These are phyloP conservation scores for Penicillium steckii DNA, from an alignment of 495 filamentous ascomycete genomes.

Conservation along the genomic window DNA sequence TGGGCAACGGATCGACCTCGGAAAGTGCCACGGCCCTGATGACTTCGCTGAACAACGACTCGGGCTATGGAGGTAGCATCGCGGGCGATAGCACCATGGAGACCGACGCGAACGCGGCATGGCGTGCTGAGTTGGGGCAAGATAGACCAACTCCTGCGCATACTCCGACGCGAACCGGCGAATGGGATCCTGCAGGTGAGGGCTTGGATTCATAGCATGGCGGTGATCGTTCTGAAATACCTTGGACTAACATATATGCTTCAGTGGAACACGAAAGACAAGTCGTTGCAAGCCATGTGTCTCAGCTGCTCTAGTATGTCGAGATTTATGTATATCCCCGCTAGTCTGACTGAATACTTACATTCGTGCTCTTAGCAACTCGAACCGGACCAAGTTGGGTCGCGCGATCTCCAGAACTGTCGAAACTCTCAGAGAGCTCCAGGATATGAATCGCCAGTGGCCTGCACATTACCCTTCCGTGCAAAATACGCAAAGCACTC, in stretches of 20 bases:
- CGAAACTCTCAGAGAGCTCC: slow-evolving; percentile 75
- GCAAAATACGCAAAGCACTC: slow-evolving; percentile 47
- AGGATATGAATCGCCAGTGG: slow-evolving; percentile 88
- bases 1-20: slow-evolving; percentile 78
- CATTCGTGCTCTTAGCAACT: slow-evolving; percentile 62
- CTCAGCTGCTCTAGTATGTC: slow-evolving; percentile 66
- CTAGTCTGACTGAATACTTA: slow-evolving; percentile 26
- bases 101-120: slow-evolving; percentile 41
- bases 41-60: slow-evolving; percentile 75
- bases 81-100: slow-evolving; percentile 48
- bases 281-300: slow-evolving; percentile 65
- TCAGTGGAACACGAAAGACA: slow-evolving; percentile 59
- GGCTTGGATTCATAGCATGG: not conserved
- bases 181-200: slow-evolving; percentile 46
- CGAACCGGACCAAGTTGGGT: slow-evolving; percentile 80
- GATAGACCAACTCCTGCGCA: slow-evolving; percentile 64
- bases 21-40: slow-evolving; percentile 68
- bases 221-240: not conserved
- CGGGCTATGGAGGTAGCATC: slow-evolving; percentile 84
- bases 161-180: slow-evolving; percentile 51
- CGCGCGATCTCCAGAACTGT: slow-evolving; percentile 82
- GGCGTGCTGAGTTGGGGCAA: slow-evolving; percentile 62
- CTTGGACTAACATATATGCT: not conserved
- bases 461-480: slow-evolving; percentile 93
- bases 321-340: not conserved